Base-by-base conservation (phyloP, 140 eudicot species). In the Stevia rebaudiana region DNA sequence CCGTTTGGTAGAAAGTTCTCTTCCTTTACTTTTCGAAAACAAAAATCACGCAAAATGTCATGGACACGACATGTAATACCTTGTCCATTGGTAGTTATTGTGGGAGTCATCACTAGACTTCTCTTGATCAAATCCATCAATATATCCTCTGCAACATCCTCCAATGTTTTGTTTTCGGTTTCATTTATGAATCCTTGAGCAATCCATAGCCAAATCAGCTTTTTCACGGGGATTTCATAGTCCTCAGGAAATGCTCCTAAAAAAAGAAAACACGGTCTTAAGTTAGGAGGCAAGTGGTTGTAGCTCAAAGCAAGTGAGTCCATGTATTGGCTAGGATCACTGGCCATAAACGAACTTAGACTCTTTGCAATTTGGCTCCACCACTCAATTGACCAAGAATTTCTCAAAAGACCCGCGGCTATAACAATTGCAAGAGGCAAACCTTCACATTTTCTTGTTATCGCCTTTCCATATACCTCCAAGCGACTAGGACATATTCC, bases 221-320 rank as follows among this genome's bases (percentile, higher is more conserved):
- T 68, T 15, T 59, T 18, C 7, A 75, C 69, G 0, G 67, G 58
- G 4, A 78, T 65, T 19, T 78, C 81, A 43, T 41, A 36, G 68
- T 82, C 77, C 64, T 75, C 81, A 3, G 84, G 83, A 54, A 65
- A 80, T 61, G 42, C 56, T 30, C 75, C 81, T 35, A 80, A 8
- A 65, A 44, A 75, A 23, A 80, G 76, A 61, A 78, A 78, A 35
- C 87, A 78, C 0, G 60, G 71, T 50, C 55, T 62, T 22, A 82
- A 55, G 30, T 62, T 37, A 3, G 12, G 15, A 25, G 87, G 81
- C 74, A 82, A 33, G 40, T 78, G 61, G 1, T 71, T 50, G 56
- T 74, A 80, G 72, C 85, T 80, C 12, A 75, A 52, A 21, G 58
- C 68, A 4, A 69, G 37, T 5, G 72, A 61, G 19, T 59, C 79